phyloP scores from a whole-genome alignment of 1,139 yeast genomes.

The Yarrowia galli region DNA sequence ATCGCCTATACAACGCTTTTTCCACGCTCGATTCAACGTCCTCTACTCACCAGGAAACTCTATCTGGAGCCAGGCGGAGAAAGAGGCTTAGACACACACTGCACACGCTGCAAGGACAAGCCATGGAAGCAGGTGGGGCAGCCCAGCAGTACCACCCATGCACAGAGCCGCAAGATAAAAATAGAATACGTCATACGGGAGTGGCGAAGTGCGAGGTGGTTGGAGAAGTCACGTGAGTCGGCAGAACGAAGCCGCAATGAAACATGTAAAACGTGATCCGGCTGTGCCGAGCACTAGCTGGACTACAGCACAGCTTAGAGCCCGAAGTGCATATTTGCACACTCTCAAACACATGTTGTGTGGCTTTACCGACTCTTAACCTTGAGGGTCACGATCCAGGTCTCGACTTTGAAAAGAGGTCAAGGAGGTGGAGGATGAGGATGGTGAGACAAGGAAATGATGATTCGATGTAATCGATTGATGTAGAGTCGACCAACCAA shows the following conservation, averaged over 20 bases:
- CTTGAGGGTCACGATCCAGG: conserved; percentile 1
- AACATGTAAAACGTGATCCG: too few species aligned
- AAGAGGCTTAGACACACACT: conserved; percentile 33
- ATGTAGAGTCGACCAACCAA: too few species aligned
- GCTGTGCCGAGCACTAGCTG: too few species aligned
- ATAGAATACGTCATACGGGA: conserved; percentile 8
- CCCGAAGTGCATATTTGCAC: neutral
- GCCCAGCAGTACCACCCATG: conserved; percentile 27
- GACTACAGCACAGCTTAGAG: too few species aligned
- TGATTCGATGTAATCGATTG: too few species aligned
- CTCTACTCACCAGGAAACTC: neutral
- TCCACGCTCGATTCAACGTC: too few species aligned
- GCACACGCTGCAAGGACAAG: conserved; percentile 18
- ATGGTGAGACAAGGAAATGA: neutral
- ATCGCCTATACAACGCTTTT: too few species aligned
- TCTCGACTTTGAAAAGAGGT: neutral
- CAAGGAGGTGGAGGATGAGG: neutral
- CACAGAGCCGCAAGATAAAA: conserved; percentile 17
- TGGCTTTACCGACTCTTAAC: conserved; percentile 6
- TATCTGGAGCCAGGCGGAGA: conserved; percentile 18
- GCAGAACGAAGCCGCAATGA: too few species aligned
- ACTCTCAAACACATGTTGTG: conserved; percentile 6
- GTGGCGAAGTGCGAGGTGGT: neutral
- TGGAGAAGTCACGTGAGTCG: conserved; percentile 8
- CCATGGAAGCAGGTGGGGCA: conserved; percentile 30